Evolutionary conservation across 2,329 filamentous ascomycete genomes (phyloP).

Genomic region (Penicillium occitanis): DNA sequence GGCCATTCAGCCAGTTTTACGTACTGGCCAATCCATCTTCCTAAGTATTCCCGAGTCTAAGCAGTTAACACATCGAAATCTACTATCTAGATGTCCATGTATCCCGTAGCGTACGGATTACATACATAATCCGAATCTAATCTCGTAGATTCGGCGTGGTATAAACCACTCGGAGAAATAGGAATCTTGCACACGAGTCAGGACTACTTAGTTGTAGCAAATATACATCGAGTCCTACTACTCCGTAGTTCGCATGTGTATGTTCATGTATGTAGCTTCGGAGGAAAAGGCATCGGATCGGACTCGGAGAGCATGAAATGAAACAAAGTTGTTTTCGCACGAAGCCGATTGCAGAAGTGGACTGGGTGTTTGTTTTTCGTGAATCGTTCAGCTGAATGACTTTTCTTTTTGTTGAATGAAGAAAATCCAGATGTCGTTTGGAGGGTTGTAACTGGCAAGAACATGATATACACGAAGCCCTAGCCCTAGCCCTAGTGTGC

Average conservation of each 20-base stretch:
- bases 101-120: background rate
- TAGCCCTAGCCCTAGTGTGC: background rate
- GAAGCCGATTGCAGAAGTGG: background rate
- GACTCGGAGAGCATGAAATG: constrained; percentile 8
- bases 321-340: background rate
- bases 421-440: background rate
- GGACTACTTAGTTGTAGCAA: background rate
- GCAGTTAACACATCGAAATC: background rate
- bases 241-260: background rate
- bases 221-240: background rate
- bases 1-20: background rate
- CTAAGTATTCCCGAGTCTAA: background rate
- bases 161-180: background rate
- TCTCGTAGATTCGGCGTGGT: background rate
- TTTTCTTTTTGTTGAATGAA: too few species aligned
- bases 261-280: background rate
- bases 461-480: background rate
- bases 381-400: background rate
- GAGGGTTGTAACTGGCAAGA: background rate
- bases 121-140: background rate
- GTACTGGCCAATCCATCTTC: background rate
- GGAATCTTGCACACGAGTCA: background rate
- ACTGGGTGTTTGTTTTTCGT: background rate
- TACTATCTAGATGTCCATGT: background rate
- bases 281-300: constrained; percentile 6